phyloP scores from a whole-genome alignment of 345 rosid species.

The Nephelium lappaceum region DNA sequence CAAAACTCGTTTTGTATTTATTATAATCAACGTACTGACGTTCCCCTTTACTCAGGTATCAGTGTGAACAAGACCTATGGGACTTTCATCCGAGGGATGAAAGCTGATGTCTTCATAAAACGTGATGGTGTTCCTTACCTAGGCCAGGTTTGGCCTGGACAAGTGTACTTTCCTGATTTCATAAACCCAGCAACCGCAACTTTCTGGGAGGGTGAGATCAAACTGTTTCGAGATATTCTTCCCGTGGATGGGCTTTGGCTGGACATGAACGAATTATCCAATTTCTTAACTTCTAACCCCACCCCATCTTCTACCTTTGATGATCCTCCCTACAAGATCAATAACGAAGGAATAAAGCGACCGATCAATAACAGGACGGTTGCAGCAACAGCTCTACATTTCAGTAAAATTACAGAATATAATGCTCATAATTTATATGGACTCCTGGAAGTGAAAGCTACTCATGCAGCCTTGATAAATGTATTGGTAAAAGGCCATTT shows the following conservation, averaged over 20 bases:
- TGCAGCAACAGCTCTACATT: conserved; percentile 41
- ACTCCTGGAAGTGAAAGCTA: conserved; percentile 38
- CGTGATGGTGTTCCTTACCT: conserved; percentile 37
- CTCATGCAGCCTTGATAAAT: conserved; percentile 13
- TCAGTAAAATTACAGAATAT: conserved; percentile 35
- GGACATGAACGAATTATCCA: conserved; percentile 58
- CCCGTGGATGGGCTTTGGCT: conserved; percentile 57
- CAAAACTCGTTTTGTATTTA: not conserved
- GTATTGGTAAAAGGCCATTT: conserved; percentile 1
- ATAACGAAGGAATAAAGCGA: conserved; percentile 14
- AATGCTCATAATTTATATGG: conserved; percentile 51
- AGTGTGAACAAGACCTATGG: conserved; percentile 43
- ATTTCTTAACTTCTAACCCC: conserved; percentile 40
- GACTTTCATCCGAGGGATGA: conserved; percentile 45
- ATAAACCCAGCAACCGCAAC: conserved; percentile 27
- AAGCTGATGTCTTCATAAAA: conserved; percentile 45
- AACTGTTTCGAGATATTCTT: conserved; percentile 34
- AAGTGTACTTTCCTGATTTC: conserved; percentile 51
- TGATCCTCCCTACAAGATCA: conserved; percentile 15
- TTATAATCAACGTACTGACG: not conserved
- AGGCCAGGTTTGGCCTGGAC: conserved; percentile 51
- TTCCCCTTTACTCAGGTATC: conserved; percentile 33
- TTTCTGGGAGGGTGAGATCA: conserved; percentile 48
- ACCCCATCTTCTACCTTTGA: conserved; percentile 37
- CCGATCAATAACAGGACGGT: conserved; percentile 33